Evolutionary conservation across 192 early-diverging fungal species (phyloP).

Genomic region (Helicostylum pulchrum): DNA sequence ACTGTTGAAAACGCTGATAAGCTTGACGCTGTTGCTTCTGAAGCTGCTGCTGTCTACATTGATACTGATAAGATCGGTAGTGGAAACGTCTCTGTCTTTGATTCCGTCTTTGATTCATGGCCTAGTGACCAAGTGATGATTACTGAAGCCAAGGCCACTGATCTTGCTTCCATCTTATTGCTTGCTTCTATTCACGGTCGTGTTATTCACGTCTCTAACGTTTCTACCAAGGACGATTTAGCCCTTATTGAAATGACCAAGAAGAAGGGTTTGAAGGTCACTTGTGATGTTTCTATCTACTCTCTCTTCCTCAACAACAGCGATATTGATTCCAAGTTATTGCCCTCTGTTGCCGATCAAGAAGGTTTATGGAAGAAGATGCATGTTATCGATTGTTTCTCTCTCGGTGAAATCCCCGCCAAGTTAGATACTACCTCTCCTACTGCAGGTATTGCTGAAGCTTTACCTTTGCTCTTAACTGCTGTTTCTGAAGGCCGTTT

Average conservation of each 20-base stretch:
- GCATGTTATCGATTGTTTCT: slow-evolving; percentile 88
- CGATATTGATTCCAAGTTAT: slow-evolving; percentile 25
- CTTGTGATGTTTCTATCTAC: slow-evolving; percentile 90
- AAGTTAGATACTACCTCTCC: slow-evolving; percentile 48
- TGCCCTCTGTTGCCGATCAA: slow-evolving; percentile 58
- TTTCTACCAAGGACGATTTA: slow-evolving; percentile 80
- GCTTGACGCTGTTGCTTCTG: slow-evolving; percentile 39
- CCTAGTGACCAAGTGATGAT: slow-evolving; percentile 68
- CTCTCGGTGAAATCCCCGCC: slow-evolving; percentile 73
- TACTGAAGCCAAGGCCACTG: slow-evolving; percentile 80
- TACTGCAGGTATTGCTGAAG: slow-evolving; percentile 62
- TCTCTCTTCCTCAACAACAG: slow-evolving; percentile 66
- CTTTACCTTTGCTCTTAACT: slow-evolving; percentile 77
- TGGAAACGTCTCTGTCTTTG: slow-evolving; percentile 58
- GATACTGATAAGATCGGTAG: slow-evolving; percentile 52
- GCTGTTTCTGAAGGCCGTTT: slow-evolving; percentile 80
- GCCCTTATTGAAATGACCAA: slow-evolving; percentile 82
- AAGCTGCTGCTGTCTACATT: slow-evolving; percentile 57
- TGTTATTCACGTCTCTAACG: slow-evolving; percentile 83
- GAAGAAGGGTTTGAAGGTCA: slow-evolving; percentile 80
- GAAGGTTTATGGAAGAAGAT: slow-evolving; percentile 80
- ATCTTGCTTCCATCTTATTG: slow-evolving; percentile 86
- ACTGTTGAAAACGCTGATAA: slow-evolving; percentile 59
- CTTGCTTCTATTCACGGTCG: slow-evolving; percentile 80
- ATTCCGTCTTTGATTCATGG: slow-evolving; percentile 80